phyloP scores from a whole-genome alignment of 2,329 filamentous ascomycete genomes.

The Penicillium oxalicum region DNA sequence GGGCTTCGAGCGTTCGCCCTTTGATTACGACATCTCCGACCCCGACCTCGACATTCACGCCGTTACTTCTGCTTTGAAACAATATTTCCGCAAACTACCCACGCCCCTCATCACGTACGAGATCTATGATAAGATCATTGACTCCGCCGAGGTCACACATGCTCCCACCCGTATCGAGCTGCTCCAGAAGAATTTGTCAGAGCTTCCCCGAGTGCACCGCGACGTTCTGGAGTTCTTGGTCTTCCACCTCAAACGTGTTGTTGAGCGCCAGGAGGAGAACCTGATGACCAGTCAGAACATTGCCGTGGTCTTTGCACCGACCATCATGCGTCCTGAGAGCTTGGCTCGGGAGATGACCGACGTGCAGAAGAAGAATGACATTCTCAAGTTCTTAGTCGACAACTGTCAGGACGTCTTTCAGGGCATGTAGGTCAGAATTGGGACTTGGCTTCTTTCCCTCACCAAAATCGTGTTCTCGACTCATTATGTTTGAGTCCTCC shows the following conservation, averaged over 20 bases:
- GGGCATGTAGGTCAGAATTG: slow-evolving; percentile 29
- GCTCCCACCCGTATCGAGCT: slow-evolving; percentile 63
- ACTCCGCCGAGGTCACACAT: slow-evolving; percentile 58
- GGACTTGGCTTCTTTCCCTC: neutral
- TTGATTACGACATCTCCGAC: slow-evolving; percentile 85
- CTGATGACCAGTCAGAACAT: slow-evolving; percentile 96
- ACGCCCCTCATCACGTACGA: slow-evolving; percentile 86
- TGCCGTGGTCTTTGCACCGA: slow-evolving; percentile 94
- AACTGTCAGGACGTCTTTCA: slow-evolving; percentile 76
- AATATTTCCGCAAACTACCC: slow-evolving; percentile 93
- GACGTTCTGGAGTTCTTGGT: slow-evolving; percentile 91
- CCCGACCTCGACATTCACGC: slow-evolving; percentile 91
- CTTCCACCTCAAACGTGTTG: slow-evolving; percentile 85
- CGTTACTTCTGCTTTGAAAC: slow-evolving; percentile 90
- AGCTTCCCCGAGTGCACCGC: slow-evolving; percentile 74
- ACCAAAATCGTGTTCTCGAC: too few relatives aligned
- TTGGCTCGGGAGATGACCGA: slow-evolving; percentile 94
- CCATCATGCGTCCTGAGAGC: slow-evolving; percentile 87
- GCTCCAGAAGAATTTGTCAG: slow-evolving; percentile 66
- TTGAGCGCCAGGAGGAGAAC: slow-evolving; percentile 75
- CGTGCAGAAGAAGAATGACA: slow-evolving; percentile 86
- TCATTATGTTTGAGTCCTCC: neutral
- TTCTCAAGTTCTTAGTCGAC: slow-evolving; percentile 88
- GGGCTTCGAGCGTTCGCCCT: slow-evolving; percentile 74
- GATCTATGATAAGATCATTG: slow-evolving; percentile 81